A percentile compares a stretch with the other conserved stretches of the same genome.
phyloP scores from a whole-genome alignment of 2,329 filamentous ascomycete genomes.

The Ophiocordyceps robertsii region DNA sequence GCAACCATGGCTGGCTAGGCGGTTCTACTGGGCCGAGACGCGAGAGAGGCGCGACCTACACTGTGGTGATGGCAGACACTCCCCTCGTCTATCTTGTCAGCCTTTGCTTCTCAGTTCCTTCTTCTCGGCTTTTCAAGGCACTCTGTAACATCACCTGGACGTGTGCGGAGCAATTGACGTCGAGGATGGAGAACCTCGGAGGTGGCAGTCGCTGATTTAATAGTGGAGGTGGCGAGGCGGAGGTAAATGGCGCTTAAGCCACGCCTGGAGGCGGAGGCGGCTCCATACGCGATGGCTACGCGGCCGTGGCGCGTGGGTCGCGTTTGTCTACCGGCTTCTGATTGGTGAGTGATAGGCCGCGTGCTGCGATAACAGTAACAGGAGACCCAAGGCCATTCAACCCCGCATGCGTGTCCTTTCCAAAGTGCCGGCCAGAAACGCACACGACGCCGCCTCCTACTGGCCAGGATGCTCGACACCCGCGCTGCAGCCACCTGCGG shows the following conservation, averaged over 20 bases:
- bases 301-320: background rate
- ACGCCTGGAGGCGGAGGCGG: background rate
- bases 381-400: background rate
- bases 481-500: background rate
- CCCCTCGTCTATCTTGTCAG: too few relatives aligned
- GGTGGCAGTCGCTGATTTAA: background rate
- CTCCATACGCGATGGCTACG: background rate
- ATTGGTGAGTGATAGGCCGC: background rate
- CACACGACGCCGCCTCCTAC: background rate
- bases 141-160: too few relatives aligned
- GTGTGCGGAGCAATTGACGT: too few relatives aligned
- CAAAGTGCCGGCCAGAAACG: background rate
- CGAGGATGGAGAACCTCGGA: too few relatives aligned
- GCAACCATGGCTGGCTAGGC: too few relatives aligned
- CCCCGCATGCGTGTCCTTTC: background rate
- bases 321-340: background rate
- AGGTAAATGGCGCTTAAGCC: background rate
- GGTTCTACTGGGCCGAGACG: too few relatives aligned
- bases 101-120: too few relatives aligned
- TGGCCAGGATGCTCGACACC: background rate
- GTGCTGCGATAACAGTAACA: background rate
- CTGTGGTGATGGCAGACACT: too few relatives aligned
- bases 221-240: background rate
- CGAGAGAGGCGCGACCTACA: too few relatives aligned
- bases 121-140: too few relatives aligned